Base-by-base conservation (phyloP, 192 early-diverging fungal species). In the Linnemannia zychae region DNA sequence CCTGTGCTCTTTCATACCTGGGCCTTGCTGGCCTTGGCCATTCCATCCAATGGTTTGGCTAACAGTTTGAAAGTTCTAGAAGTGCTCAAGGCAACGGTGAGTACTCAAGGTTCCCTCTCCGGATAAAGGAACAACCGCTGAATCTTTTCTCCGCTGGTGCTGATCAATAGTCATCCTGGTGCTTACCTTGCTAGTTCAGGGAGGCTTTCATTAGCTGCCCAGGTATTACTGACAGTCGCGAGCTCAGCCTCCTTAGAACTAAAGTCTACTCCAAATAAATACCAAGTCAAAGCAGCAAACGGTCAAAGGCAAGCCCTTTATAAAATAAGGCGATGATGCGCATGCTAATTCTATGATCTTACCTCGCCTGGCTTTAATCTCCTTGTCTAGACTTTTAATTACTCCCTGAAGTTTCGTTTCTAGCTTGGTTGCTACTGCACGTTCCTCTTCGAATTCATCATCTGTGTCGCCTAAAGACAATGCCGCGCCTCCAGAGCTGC, bases 391-490 rank as follows among this genome's bases (percentile, higher is more conserved):
- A 36, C 60, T 52, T 22, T 85, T 85, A 34, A 85, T 85, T 15
- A 76, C 77, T 37, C 37, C 37, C 72, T 85, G 83, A 36, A 85
- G 77, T 49, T 76, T 85, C 4, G 83, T 24, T 40, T 85, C 83
- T 0, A 79, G 37, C 44, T 85, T 79, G 13, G 46, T 0, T 9
- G 77, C 73, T 13, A 48, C 60, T 0, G 53, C 49, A 24, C 77
- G 67, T 31, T 85, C 83, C 28, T 85, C 83, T 46, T 85, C 83
- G 57, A 85, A 85, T 31, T 85, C 83, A 48, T 85, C 83, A 50
- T 85, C 83, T 9, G 77, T 85, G 63, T 85, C 83, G 12, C 67
- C 77, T 33, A 75, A n/a, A n/a, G 77, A 84, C 3, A 67, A 38
- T 0, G 46, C 36, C 15, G 66, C 18, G 11, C 65, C 57, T 31